Percentiles rank a stretch among this genome's conserved stretches.
Evolutionary conservation across 192 early-diverging fungal genomes (phyloP).

Genomic region (Linnemannia zychae): DNA sequence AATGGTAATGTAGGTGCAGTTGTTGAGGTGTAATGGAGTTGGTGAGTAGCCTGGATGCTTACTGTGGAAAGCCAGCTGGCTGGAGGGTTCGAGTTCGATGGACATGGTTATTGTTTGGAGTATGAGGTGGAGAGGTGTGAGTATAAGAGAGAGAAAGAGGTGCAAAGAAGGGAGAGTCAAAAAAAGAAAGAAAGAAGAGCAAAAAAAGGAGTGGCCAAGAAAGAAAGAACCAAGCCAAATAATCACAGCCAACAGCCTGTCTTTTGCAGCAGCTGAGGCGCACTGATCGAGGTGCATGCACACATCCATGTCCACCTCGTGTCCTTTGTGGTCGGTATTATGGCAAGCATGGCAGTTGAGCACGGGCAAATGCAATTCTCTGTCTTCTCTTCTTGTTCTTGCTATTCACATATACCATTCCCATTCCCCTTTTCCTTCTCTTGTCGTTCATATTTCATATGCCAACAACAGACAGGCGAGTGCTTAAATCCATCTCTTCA

Average conservation of each 20-base stretch:
- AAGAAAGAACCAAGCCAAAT: no score
- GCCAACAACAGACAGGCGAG: neutral
- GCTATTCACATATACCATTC: neutral
- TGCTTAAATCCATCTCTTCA: neutral
- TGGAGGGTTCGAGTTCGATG: slow-evolving; percentile 70
- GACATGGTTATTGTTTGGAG: slow-evolving; percentile 58
- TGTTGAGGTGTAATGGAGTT: neutral
- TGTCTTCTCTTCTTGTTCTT: neutral
- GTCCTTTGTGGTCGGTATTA: no score
- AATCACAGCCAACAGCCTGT: neutral
- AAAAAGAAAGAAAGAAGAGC: neutral
- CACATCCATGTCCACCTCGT: no score
- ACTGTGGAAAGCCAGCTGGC: slow-evolving; percentile 71
- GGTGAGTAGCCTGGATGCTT: slow-evolving; percentile 20
- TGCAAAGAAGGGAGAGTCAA: neutral
- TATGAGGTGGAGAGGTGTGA: slow-evolving; percentile 10
- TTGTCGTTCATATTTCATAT: neutral
- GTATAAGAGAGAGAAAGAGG: neutral
- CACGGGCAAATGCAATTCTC: neutral
- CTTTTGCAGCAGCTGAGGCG: neutral
- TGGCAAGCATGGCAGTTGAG: no score
- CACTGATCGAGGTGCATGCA: no score
- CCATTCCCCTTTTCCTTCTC: neutral
- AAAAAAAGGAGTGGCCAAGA: neutral
- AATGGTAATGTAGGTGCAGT: neutral